Conservation (phyloP, 2,329 filamentous ascomycete genomes). For the Xylaria sp. region DNA sequence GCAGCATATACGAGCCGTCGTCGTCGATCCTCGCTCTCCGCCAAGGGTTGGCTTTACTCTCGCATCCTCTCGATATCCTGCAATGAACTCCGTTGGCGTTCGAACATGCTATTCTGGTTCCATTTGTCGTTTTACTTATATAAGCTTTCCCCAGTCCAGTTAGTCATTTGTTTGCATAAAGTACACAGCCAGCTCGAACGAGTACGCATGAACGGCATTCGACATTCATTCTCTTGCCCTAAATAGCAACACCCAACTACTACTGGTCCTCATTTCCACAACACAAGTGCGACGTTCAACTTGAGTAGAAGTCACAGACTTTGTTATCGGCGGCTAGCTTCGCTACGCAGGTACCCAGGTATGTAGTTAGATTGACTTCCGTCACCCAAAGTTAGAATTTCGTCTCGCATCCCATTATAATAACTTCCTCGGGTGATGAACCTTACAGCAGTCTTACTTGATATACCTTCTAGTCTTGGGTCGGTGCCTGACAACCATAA, state of each 20-base stretch:
- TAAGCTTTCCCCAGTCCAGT: not conserved
- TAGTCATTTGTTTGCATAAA: constrained; percentile 23
- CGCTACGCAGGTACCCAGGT: not conserved
- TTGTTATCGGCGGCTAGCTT: not conserved
- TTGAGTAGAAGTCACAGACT: not conserved
- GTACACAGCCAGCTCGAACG: constrained; percentile 3
- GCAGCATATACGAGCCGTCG: constrained; percentile 4
- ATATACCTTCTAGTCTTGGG: not conserved
- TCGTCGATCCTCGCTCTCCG: constrained; percentile 29
- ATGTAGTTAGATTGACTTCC: not conserved
- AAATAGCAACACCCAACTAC: not conserved
- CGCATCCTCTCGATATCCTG: constrained; percentile 21
- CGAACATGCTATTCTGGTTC: constrained; percentile 3
- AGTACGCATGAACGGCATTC: constrained; percentile 13
- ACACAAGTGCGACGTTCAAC: not conserved
- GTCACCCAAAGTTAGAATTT: not conserved
- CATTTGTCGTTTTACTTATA: constrained; percentile 1
- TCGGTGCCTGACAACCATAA: not conserved
- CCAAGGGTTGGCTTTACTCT: constrained; percentile 30
- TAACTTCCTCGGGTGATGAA: too few relatives aligned
- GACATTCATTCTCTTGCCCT: not conserved
- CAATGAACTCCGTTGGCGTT: constrained; percentile 8
- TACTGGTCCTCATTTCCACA: not conserved
- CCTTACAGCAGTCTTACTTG: not conserved
- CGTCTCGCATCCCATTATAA: not conserved